Base-by-base conservation (phyloP, 768 basidiomycete genomes). In the Boletus pseudo-olivaceus region DNA sequence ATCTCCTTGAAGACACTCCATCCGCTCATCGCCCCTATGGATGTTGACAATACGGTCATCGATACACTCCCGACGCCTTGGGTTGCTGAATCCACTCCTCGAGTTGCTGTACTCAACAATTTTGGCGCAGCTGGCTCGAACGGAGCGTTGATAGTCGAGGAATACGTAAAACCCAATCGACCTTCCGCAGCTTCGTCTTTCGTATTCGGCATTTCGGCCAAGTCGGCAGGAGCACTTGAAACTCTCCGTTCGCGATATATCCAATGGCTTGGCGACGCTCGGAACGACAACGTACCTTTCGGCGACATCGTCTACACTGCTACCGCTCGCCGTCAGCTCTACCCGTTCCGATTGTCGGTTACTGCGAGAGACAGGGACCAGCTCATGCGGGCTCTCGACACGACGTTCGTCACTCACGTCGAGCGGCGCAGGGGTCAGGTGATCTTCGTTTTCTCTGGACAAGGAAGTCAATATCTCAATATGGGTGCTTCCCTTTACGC, bases 91-190 rank as follows among this genome's bases (percentile, higher is more conserved):
- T 70, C 74, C 6, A 53, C 57, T 30, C 70, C 75, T 12, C 76
- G 85, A 7, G 55, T 82, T 7, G 85, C 84, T 1, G 58, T 89
- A 26, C 70, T 90, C 51, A 88, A 87, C 60, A 90, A 88, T 59
- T 90, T 87, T 59, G 88, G 88, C 19, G 87, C 87, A 0, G 76
- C 87, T 23, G 88, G 88, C 0, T 87, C 86, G 8, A 89, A 89
- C 55, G 76, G 79, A 3, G 80, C 84, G 0, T 60, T 88, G 12
- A 44, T 89, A 7, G 59, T 89, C 3, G 83, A 88, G 58, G 86
- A 88, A 59, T 68, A 75, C 56, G 11, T 67, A 30, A 51, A 63
- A 10, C 58, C 54, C 1, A n/a, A 44, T 4, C 34, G 32, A 20
- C 26, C 50, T 8, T 23, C 48, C 0, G 33, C 23, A 23, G 15